Base-by-base conservation (phyloP, 2,329 filamentous ascomycete genomes). In the Helicocarpus griseus region DNA sequence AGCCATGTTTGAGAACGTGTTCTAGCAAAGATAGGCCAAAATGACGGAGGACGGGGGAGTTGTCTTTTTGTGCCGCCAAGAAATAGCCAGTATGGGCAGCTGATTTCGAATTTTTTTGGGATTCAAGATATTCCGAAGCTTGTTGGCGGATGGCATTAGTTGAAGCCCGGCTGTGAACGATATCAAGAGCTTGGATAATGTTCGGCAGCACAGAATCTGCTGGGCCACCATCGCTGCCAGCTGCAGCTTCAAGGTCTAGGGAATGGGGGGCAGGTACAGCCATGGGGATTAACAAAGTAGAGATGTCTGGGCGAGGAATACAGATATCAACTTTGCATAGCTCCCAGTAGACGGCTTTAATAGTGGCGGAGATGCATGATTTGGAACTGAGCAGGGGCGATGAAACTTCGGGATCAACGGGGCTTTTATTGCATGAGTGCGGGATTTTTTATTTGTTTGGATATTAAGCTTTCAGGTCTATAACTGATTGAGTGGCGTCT, bases 11-110 rank as follows among this genome's bases (percentile, higher is more conserved):
- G 65, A 97, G 85, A 43, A 88, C 84, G 69, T 94, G 86, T 63
- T 96, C 91, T 58, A 98, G 80, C 52, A 98, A 78, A 26, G 90
- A 94, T 29, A 98, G 79, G 52, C 90, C 93, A 68, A 94, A 98
- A 71, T 97, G 90, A 60, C 93, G 86, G 52, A 97, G 86, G 50
- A 93, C 80, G 38, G 88, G 81, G 50, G 87, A 79, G 65, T 94
- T 88, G 35, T 78, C 74, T 62, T 77, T 79, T 68, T 93, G 84
- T 58, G 81, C 81, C 41, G 90, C 90, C 54, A 98, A 80, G 22
- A 79, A 79, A 70, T 88, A 95, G 58, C 93, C 93, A 71, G 93
- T 85, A 46, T 86, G 82, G 2, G 89, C 88, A 4, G 91, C 90
- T 61, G 90, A 83, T 52, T 81, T 76, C 60, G 86, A 80, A 44